Percentiles rank a stretch among this genome's conserved stretches.
Conservation (phyloP, 2,329 filamentous ascomycete genomes). For the Cladosporium sp. region DNA sequence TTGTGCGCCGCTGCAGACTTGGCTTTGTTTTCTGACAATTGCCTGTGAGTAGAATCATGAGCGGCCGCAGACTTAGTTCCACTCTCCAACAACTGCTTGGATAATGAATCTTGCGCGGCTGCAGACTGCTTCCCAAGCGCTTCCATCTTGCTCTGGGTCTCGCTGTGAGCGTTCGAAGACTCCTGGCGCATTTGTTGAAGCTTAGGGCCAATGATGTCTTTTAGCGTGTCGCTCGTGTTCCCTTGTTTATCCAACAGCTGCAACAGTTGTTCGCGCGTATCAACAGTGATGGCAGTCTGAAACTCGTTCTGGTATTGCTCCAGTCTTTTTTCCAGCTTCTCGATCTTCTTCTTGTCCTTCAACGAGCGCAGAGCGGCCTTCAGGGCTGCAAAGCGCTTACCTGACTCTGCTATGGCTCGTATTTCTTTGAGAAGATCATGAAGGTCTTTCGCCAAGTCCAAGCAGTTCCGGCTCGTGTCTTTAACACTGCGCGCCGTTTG, state of each 20-base stretch:
- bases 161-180: neutral
- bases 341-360: slow-evolving; percentile 1
- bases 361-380: neutral
- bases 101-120: too few species aligned
- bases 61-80: too few species aligned
- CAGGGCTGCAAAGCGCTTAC: neutral
- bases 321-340: neutral
- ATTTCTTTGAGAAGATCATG: neutral
- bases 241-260: neutral
- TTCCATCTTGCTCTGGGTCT: neutral
- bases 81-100: too few species aligned
- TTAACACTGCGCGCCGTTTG: neutral
- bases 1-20: too few species aligned
- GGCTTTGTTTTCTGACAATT: too few species aligned
- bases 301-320: neutral
- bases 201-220: neutral
- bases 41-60: too few species aligned
- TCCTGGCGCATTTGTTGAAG: neutral
- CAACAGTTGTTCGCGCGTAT: neutral
- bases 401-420: neutral
- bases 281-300: neutral
- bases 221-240: neutral
- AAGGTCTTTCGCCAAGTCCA: neutral
- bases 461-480: neutral
- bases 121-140: neutral